A percentile compares a stretch with the other conserved stretches of the same genome.
phyloP scores from a whole-genome alignment of 768 basidiomycete species.

The Panaeolus papilionaceus region DNA sequence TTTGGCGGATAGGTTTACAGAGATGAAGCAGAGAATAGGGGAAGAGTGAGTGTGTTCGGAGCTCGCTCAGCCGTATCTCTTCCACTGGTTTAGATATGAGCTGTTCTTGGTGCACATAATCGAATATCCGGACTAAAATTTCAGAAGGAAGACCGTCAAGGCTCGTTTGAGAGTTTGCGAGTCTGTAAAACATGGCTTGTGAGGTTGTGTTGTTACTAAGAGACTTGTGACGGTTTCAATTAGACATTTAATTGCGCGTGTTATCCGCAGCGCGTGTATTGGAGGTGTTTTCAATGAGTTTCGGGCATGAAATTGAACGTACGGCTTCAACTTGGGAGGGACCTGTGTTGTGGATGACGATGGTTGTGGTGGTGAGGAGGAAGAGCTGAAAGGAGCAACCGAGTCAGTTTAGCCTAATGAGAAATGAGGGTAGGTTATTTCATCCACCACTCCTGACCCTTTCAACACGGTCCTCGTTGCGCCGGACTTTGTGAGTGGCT shows the following conservation, averaged over 20 bases:
- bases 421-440: neutral
- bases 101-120: conserved; percentile 7
- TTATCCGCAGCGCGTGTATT: neutral
- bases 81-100: neutral
- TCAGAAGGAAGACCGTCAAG: conserved; percentile 11
- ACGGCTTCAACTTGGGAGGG: neutral
- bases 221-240: neutral
- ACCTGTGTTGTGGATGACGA: neutral
- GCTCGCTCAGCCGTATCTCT: conserved; percentile 1
- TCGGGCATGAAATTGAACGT: neutral
- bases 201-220: neutral
- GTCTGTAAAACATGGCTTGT: conserved; percentile 9
- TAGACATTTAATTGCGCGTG: neutral
- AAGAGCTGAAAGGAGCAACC: conserved; percentile 1
- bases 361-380: neutral
- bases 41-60: conserved; percentile 2
- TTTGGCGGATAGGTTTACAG: conserved; percentile 5
- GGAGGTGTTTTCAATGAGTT: neutral
- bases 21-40: conserved; percentile 8
- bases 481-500: neutral
- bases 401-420: neutral
- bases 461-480: neutral
- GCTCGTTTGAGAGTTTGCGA: conserved; percentile 11
- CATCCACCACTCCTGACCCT: neutral
- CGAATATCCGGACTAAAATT: conserved; percentile 6